phyloP scores from a whole-genome alignment of 2,329 filamentous ascomycete species.

The Microsporum ferrugineum region DNA sequence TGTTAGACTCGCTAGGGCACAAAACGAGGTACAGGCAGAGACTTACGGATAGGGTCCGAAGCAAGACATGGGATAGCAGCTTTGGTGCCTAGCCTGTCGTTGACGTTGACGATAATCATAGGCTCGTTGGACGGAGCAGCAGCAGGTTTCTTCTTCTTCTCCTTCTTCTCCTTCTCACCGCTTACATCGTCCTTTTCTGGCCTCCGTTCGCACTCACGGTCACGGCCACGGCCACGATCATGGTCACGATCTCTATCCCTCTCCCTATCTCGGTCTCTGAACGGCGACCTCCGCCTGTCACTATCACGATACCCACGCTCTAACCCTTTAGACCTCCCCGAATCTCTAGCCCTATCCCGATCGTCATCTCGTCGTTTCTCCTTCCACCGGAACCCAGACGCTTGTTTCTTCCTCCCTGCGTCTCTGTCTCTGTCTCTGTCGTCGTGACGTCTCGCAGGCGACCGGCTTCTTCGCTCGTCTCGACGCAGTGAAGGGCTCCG shows the following conservation, averaged over 20 bases:
- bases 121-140: conserved; percentile 46
- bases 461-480: conserved; percentile 30
- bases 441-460: conserved; percentile 28
- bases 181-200: conserved; percentile 16
- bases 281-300: conserved; percentile 8
- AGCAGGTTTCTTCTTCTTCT: conserved; percentile 30
- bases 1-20: background rate
- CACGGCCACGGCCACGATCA: conserved; percentile 16
- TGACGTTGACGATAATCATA: conserved; percentile 90
- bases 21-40: background rate
- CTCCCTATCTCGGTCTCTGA: conserved; percentile 18
- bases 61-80: conserved; percentile 82
- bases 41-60: conserved; percentile 59
- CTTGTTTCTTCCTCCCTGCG: conserved; percentile 10
- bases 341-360: conserved; percentile 26
- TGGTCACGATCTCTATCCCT: conserved; percentile 20
- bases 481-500: conserved; percentile 3
- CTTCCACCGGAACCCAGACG: conserved; percentile 38
- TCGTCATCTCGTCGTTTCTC: conserved; percentile 40
- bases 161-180: conserved; percentile 26
- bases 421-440: conserved; percentile 20
- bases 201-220: conserved; percentile 19
- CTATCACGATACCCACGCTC: conserved; percentile 43
- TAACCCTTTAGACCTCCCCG: conserved; percentile 34
- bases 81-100: conserved; percentile 93